phyloP scores from a whole-genome alignment of 768 basidiomycete species.

The Russula virescens region DNA sequence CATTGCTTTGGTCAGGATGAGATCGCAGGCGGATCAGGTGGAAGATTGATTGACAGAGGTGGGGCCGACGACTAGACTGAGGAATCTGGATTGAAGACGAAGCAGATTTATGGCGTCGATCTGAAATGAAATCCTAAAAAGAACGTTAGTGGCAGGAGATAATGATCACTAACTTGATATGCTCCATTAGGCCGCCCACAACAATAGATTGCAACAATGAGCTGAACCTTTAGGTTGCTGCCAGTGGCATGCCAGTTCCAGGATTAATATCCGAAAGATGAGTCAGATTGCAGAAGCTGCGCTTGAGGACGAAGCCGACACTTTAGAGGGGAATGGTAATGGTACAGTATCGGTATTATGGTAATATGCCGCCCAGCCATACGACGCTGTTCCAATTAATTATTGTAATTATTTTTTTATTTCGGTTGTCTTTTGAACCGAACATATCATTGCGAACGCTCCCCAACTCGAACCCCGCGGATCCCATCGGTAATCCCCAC shows the following conservation, averaged over 20 bases:
- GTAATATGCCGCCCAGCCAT: too few species aligned
- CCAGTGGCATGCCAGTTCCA: not conserved
- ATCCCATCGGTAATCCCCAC: too few species aligned
- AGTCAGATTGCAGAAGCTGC: not conserved
- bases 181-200: constrained; percentile 1
- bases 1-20: constrained; percentile 7
- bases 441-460: too few species aligned
- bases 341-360: too few species aligned
- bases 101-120: not conserved
- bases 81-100: not conserved
- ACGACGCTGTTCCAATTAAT: too few species aligned
- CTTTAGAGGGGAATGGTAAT: not conserved
- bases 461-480: too few species aligned
- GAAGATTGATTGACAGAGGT: not conserved
- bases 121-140: not conserved
- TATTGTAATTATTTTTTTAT: too few species aligned
- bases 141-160: not conserved
- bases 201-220: constrained; percentile 13
- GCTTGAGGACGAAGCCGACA: not conserved
- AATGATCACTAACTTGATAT: constrained; percentile 11
- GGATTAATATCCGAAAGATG: not conserved
- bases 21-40: not conserved
- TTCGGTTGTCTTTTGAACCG: too few species aligned
- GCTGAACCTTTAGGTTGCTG: not conserved
- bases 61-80: not conserved